Evolutionary conservation across 352 stramenopile genomes (phyloP), one percentile per base, ranked within the genome.

Genomic region (Pythium guiyangense): DNA sequence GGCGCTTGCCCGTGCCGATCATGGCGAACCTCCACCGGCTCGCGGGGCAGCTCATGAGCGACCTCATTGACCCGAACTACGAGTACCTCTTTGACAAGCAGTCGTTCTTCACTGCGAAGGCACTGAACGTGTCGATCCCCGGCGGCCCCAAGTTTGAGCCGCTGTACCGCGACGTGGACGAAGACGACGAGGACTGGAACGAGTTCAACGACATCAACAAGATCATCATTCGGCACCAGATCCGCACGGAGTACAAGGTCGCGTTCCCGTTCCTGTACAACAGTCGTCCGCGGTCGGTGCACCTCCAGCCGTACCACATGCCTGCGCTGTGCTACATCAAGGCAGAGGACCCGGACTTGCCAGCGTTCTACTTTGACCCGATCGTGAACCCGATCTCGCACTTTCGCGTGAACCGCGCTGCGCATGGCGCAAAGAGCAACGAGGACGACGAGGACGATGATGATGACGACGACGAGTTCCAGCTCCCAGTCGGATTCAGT

Each of bases 191-290:
- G 63, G 97, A 99, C 78, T 99, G 97, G 97, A 99, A 99, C 81
- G 97, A 99, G 71, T 99, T 99, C 77, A 99, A 99, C 64, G 97
- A 99, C 73, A 98, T 99, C 70, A 98, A 99, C 75, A 99, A 99
- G 77, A 99, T 99, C 69, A 99, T 99, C 70, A 98, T 99, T 64
- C 94, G 97, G 6, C 88, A 98, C 70, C 96, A 97, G 63, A 99
- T 99, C 67, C 88, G 97, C 25, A 99, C 96, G 4, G 97, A 99
- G 73, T 99, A 99, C 79, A 96, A 96, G 57, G 97, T 99, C 66
- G 97, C 97, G 11, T 99, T 99, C 72, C 97, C 97, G 17, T 98
- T 99, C 69, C 73, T 99, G 44, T 99, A 99, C 86, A 99, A 99
- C 70, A 98, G 92, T 54, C 81, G 97, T 43, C 97, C 97, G 40